Base-by-base conservation (phyloP, 2,329 filamentous ascomycete species). In the Alternaria arborescens region DNA sequence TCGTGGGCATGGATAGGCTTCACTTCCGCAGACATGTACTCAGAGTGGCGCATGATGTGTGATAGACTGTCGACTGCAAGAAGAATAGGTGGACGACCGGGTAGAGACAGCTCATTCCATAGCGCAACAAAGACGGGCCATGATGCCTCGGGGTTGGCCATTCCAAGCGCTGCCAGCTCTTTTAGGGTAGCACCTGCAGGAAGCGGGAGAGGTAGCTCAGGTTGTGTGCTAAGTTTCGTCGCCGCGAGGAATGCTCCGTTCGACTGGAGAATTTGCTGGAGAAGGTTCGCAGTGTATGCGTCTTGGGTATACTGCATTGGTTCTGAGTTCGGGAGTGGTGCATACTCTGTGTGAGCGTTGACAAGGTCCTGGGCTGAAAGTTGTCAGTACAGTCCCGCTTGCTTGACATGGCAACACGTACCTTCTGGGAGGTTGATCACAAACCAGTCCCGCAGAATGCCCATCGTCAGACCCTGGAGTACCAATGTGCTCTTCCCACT, bases 371-470 rank as follows among this genome's bases (percentile, higher is more conserved):
- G 89, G 55, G 88, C 94, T 92, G 69, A 28, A 20, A 18, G 2
- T n/a, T 26, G 53, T 71, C 56, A 77, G 73, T 53, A 46, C 18
- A 24, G 24, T 43, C n/a, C 24, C 8, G 16, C 16, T 36, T 10
- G 8, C 14, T n/a, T 47, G 8, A 48, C 24, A 10, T 28, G 7
- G 22, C 32, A 28, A 4, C 50, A 72, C 84, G 71, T 83, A 96
- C 94, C 91, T 82, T 99, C 93, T 38, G 95, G 94, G 52, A 98
- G 85, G 73, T 92, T 90, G 60, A 99, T 85, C 47, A 98, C 93
- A 44, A 97, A 85, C 93, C 94, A 98, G 28, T 91, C 86, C 77
- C 93, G 92, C 72, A 94, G 77, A 67, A 94, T 89, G 1, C 88
- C 94, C 79, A 94, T 89, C 18, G 91, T 84, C 86, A 96, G 88